These are phyloP conservation scores for Phyllosticta capitalensis DNA, from an alignment of 2,329 filamentous ascomycete genomes.

Conservation along the genomic window DNA sequence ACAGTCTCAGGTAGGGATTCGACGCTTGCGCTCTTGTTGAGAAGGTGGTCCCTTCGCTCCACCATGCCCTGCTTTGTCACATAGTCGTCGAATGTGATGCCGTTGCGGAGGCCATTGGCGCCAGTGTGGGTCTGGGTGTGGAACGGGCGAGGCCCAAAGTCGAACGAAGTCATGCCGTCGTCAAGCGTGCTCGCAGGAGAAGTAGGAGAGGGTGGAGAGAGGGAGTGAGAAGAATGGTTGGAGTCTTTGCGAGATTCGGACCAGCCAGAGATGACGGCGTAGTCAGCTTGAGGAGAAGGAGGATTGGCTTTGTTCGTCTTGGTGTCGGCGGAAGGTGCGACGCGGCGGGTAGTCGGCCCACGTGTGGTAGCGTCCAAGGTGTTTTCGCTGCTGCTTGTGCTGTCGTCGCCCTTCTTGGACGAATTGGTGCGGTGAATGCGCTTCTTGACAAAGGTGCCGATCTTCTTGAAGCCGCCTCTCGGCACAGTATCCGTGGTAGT, in stretches of 20 bases:
- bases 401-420: background rate
- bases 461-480: conserved; percentile 6
- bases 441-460: conserved; percentile 25
- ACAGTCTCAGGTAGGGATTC: conserved; percentile 22
- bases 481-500: background rate
- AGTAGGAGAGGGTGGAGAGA: conserved; percentile 27
- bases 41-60: conserved; percentile 6
- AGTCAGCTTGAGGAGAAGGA: background rate
- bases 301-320: background rate
- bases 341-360: conserved; percentile 18
- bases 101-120: background rate
- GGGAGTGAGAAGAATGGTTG: conserved; percentile 26
- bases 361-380: background rate
- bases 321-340: conserved; percentile 18
- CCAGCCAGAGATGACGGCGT: conserved; percentile 15
- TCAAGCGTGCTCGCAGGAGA: conserved; percentile 18
- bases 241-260: conserved; percentile 28
- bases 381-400: background rate
- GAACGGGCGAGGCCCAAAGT: background rate
- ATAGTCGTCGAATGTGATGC: conserved; percentile 1
- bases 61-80: conserved; percentile 1
- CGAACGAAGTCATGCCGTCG: background rate
- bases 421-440: conserved; percentile 19
- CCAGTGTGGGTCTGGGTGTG: background rate
- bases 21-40: conserved; percentile 25